phyloP scores from a whole-genome alignment of 2,329 filamentous ascomycete genomes.

The Neurospora sp. region DNA sequence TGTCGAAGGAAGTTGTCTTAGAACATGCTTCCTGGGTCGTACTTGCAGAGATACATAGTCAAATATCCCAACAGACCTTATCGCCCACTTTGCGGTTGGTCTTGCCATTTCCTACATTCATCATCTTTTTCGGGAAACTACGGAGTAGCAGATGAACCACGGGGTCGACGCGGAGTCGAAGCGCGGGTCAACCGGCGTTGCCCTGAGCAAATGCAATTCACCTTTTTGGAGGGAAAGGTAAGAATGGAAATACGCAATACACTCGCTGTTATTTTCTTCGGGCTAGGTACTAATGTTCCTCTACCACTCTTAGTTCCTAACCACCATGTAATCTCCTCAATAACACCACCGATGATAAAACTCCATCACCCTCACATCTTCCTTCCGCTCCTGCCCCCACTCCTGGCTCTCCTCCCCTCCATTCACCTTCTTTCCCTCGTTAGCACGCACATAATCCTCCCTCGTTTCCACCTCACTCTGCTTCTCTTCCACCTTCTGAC shows the following conservation, averaged over 20 bases:
- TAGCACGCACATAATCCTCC: neutral
- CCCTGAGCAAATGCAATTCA: neutral
- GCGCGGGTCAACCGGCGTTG: neutral
- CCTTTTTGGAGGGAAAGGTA: neutral
- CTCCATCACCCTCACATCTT: conserved; percentile 1
- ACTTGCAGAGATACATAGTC: neutral
- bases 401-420: neutral
- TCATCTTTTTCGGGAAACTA: neutral
- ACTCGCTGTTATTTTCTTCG: neutral
- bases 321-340: neutral
- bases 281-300: neutral
- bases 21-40: neutral
- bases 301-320: neutral
- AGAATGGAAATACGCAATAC: neutral
- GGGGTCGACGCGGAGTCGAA: neutral
- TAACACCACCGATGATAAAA: neutral
- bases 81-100: neutral
- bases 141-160: neutral
- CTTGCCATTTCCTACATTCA: neutral
- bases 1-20: neutral
- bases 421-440: neutral
- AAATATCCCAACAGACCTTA: neutral
- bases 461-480: neutral
- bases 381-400: neutral
- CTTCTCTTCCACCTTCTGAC: neutral